These are phyloP conservation scores for Microsporum audouinii DNA, from an alignment of 2,329 filamentous ascomycete species.

Conservation along the genomic window DNA sequence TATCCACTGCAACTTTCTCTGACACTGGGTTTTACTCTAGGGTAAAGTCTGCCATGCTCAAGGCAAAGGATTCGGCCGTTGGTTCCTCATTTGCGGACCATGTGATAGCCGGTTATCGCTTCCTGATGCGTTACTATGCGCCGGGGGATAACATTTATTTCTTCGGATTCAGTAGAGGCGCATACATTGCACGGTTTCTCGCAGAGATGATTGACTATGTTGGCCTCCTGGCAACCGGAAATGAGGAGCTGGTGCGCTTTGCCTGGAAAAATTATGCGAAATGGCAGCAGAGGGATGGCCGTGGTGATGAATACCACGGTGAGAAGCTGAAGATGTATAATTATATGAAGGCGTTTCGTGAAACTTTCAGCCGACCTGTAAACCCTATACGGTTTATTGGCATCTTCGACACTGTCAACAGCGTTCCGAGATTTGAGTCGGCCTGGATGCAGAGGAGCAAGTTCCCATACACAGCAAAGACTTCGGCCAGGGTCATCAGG, in stretches of 20 bases:
- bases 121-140: slow-evolving; percentile 46
- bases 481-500: slow-evolving; percentile 30
- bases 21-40: slow-evolving; percentile 23
- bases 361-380: slow-evolving; percentile 39
- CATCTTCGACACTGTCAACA: slow-evolving; percentile 46
- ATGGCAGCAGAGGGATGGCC: slow-evolving; percentile 24
- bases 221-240: slow-evolving; percentile 41
- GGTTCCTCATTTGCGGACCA: slow-evolving; percentile 38
- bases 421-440: slow-evolving; percentile 29
- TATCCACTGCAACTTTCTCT: slow-evolving; percentile 26
- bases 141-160: slow-evolving; percentile 44
- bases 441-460: slow-evolving; percentile 24
- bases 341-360: slow-evolving; percentile 37
- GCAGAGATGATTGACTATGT: slow-evolving; percentile 42
- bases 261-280: slow-evolving; percentile 30
- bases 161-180: slow-evolving; percentile 45
- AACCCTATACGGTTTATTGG: slow-evolving; percentile 44
- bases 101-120: slow-evolving; percentile 43
- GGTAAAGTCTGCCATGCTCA: slow-evolving; percentile 13
- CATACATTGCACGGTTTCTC: slow-evolving; percentile 43
- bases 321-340: slow-evolving; percentile 12
- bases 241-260: slow-evolving; percentile 45
- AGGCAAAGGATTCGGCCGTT: slow-evolving; percentile 14
- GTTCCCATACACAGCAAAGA: slow-evolving; percentile 22
- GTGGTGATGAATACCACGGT: slow-evolving; percentile 11